Conservation (phyloP, 192 early-diverging fungal genomes). For the Rhizophlyctis rosea region DNA sequence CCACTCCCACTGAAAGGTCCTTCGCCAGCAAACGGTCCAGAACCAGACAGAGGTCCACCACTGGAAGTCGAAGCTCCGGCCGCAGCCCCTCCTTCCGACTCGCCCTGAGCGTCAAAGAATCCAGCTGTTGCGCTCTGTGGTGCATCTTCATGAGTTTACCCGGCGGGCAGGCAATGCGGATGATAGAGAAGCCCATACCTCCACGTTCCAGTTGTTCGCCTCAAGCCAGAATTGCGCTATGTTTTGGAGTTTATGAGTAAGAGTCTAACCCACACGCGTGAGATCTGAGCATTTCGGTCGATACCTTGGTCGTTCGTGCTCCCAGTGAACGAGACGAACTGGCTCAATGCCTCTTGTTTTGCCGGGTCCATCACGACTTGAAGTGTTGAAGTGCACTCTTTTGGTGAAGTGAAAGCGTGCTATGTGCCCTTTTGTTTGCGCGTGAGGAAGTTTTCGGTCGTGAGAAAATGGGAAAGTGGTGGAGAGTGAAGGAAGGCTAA, state of each 20-base stretch:
- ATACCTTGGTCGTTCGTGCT: slow-evolving; percentile 15
- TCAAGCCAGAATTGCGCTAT: slow-evolving; percentile 80
- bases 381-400: too few relatives aligned
- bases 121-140: neutral
- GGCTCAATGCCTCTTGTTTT: too few relatives aligned
- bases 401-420: too few relatives aligned
- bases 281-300: neutral
- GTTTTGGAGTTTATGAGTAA: slow-evolving; percentile 56
- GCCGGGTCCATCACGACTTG: too few relatives aligned
- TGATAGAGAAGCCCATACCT: too few relatives aligned
- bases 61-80: neutral
- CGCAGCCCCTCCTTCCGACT: neutral
- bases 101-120: neutral
- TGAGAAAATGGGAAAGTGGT: too few relatives aligned
- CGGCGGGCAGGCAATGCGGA: too few relatives aligned
- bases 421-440: too few relatives aligned
- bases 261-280: neutral
- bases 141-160: too few relatives aligned
- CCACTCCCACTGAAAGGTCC: slow-evolving; percentile 7
- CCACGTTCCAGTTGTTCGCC: slow-evolving; percentile 75
- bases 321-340: slow-evolving; percentile 9
- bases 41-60: neutral
- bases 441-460: too few relatives aligned
- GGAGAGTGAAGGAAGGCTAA: too few relatives aligned
- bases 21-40: slow-evolving; percentile 14